Conservation (phyloP, 805 yeast species). For the Saturnispora mendoncae region DNA sequence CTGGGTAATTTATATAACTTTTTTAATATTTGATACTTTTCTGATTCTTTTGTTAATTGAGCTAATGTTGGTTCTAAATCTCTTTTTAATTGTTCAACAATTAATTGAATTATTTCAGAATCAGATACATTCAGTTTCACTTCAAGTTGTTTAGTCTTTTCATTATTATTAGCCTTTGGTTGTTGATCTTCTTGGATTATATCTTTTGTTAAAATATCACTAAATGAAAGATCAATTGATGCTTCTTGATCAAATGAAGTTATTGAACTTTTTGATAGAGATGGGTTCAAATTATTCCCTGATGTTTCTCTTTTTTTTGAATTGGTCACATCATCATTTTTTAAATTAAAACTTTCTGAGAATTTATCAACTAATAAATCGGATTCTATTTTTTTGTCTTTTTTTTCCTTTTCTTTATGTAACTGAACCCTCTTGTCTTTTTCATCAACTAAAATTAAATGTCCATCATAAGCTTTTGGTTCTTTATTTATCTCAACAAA, state of each 20-base stretch:
- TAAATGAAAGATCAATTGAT: background rate
- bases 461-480: background rate
- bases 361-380: constrained; percentile 8
- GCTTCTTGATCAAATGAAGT: background rate
- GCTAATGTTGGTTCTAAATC: constrained; percentile 21
- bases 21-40: constrained; percentile 22
- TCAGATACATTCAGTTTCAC: constrained; percentile 1
- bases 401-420: background rate
- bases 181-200: background rate
- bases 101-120: constrained; percentile 6
- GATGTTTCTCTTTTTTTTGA: too few species aligned
- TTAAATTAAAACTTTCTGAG: background rate
- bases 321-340: background rate
- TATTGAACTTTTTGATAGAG: background rate
- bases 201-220: constrained; percentile 5
- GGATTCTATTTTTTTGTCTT: too few species aligned
- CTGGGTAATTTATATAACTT: constrained; percentile 23
- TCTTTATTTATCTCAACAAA: background rate
- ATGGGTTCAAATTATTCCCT: too few species aligned
- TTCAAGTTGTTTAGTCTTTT: background rate
- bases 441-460: background rate
- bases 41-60: constrained; percentile 15
- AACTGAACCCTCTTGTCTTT: background rate
- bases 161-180: background rate
- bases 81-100: constrained; percentile 15